Percentiles rank a stretch among this genome's conserved stretches.
phyloP scores from a whole-genome alignment of 164 flowering plant genomes.

The Hamamelis virginiana region DNA sequence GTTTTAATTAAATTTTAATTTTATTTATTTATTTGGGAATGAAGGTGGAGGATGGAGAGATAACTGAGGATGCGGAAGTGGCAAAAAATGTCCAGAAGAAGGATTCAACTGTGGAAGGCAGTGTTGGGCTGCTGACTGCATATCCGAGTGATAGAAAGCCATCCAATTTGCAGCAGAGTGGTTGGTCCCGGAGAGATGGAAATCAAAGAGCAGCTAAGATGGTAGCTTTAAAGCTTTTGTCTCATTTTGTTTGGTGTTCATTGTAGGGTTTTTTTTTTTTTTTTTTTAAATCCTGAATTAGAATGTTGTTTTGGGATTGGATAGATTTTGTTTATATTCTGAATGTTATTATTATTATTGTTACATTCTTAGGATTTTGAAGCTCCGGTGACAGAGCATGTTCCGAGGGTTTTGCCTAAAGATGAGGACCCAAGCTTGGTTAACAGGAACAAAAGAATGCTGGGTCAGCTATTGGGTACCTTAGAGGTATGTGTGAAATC shows the following conservation, averaged over 20 bases:
- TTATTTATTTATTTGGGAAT: conserved; percentile 12
- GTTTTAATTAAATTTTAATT: background rate
- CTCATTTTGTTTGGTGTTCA: background rate
- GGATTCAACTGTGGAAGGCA: conserved; percentile 21
- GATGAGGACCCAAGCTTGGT: conserved; percentile 82
- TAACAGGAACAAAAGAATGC: conserved; percentile 88
- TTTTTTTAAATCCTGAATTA: background rate
- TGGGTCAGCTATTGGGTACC: conserved; percentile 90
- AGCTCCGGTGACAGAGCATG: conserved; percentile 41
- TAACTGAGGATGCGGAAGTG: conserved; percentile 40
- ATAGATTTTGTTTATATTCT: background rate
- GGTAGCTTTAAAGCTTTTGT: conserved; percentile 21
- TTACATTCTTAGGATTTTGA: conserved; percentile 51
- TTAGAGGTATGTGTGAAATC: conserved; percentile 62
- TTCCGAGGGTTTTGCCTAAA: conserved; percentile 88
- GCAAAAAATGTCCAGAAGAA: conserved; percentile 27
- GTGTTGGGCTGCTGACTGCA: conserved; percentile 14
- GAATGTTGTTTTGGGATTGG: background rate
- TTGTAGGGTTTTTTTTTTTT: background rate
- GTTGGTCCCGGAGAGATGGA: conserved; percentile 50
- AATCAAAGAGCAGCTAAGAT: conserved; percentile 36
- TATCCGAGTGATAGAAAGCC: conserved; percentile 31
- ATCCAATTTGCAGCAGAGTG: conserved; percentile 28
- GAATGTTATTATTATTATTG: background rate
- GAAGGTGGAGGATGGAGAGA: conserved; percentile 83